phyloP scores from a whole-genome alignment of 179 eudicot genomes.

The Beta macrorhiza region DNA sequence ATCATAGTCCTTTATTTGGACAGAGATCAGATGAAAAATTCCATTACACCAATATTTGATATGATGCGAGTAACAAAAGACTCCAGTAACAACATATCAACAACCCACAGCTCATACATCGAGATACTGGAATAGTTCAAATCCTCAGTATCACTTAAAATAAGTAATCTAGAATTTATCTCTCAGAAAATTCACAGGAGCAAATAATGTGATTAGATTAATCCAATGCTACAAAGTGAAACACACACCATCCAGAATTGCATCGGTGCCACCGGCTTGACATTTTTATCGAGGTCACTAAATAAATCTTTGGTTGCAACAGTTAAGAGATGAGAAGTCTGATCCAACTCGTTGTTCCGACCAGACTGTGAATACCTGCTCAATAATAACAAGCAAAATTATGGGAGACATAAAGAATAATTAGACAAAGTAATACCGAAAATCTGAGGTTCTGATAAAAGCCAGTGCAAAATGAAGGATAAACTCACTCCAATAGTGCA shows the following conservation, averaged over 20 bases:
- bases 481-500: conserved; percentile 61
- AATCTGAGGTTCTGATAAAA: not conserved
- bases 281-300: conserved; percentile 82
- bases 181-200: conserved; percentile 1
- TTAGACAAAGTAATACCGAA: not conserved
- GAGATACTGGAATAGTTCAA: not conserved
- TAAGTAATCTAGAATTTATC: not conserved
- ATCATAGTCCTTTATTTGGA: not conserved
- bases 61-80: not conserved
- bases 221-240: conserved; percentile 8
- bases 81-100: conserved; percentile 5
- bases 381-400: conserved; percentile 7
- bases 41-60: not conserved
- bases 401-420: conserved; percentile 9
- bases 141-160: not conserved
- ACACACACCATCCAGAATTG: conserved; percentile 84
- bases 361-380: conserved; percentile 79
- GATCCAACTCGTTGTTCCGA: conserved; percentile 73
- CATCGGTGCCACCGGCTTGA: conserved; percentile 87
- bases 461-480: conserved; percentile 3
- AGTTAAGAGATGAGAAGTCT: conserved; percentile 81
- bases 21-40: not conserved
- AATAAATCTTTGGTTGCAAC: conserved; percentile 86
- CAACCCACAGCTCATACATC: not conserved
- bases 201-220: not conserved